Base-by-base conservation (phyloP, 2,329 filamentous ascomycete genomes). In the Alternaria novae-zelandiae region DNA sequence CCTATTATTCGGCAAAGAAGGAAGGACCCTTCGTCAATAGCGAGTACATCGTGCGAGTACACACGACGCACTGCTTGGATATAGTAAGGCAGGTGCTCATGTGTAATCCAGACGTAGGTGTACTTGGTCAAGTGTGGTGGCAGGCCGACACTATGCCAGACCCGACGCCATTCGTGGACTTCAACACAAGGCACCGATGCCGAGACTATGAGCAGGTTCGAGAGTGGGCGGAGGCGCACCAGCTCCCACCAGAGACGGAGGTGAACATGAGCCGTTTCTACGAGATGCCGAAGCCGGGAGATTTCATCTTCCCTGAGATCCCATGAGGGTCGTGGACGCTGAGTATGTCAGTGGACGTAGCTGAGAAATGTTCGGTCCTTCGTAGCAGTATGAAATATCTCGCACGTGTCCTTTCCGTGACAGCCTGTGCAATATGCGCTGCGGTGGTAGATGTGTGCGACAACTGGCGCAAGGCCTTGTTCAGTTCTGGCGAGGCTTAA, bases 401-500 rank as follows among this genome's bases (percentile, higher is more conserved):
- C 36, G 17, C 43, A 23, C 45, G 9, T 47, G 45, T 15, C 21
- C 45, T 26, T 47, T 47, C 8, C 13, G 45, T 25, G 12, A 47
- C 8, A 26, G 25, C 21, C 25, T 47, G 45, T 13, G 13, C 45
- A 26, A 11, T 47, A 20, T 47, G 45, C 15, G 45, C 45, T 26
- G 45, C 15, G 15, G 7, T n/a, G n/a, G 45, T 21, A 25, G 45
- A 47, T 47, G n/a, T n/a, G 25, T 17, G 20, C 20, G 25, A 23
- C 17, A 23, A 43, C 13, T 50, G 20, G 49, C 25, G 47, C 47
- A 30, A 53, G 3, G 17, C 9, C 5, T 25, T 10, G 55, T 64
- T 75, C 70, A 95, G 77, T 96, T 96, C 78, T 95, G 92, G 61
- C 92, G 85, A 23, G 92, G 92, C 83, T 95, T 96, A 57, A 95